phyloP scores from a whole-genome alignment of 495 filamentous ascomycete genomes.

The Neurospora sp. region DNA sequence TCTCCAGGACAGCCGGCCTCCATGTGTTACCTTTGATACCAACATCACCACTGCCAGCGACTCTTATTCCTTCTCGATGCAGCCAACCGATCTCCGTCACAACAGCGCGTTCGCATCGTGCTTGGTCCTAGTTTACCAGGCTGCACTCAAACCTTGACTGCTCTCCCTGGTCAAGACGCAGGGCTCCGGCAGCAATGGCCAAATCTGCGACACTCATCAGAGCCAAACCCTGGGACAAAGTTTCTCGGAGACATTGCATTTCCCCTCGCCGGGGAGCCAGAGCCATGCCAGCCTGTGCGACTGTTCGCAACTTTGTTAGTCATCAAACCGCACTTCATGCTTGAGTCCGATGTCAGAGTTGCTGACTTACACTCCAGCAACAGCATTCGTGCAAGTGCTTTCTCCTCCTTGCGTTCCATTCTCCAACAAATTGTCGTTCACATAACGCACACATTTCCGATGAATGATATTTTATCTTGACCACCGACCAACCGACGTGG shows the following conservation, averaged over 20 bases:
- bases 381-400: not conserved
- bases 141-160: not conserved
- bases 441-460: not conserved
- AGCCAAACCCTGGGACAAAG: not conserved
- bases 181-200: not conserved
- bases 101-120: not conserved
- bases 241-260: not conserved
- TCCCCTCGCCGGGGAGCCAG: not conserved
- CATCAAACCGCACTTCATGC: not conserved
- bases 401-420: not conserved
- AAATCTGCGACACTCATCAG: not conserved
- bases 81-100: not conserved
- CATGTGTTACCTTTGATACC: not conserved
- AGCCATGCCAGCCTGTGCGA: not conserved
- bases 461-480: not conserved
- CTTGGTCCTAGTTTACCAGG: not conserved
- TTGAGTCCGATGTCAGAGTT: not conserved
- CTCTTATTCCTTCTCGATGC: not conserved
- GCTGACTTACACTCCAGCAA: not conserved
- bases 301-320: not conserved
- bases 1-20: not conserved
- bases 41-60: not conserved
- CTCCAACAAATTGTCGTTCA: not conserved
- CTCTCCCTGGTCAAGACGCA: not conserved
- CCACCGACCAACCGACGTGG: not conserved